phyloP scores from a whole-genome alignment of 1,139 yeast species.

The Lodderomyces metapsilosis region DNA sequence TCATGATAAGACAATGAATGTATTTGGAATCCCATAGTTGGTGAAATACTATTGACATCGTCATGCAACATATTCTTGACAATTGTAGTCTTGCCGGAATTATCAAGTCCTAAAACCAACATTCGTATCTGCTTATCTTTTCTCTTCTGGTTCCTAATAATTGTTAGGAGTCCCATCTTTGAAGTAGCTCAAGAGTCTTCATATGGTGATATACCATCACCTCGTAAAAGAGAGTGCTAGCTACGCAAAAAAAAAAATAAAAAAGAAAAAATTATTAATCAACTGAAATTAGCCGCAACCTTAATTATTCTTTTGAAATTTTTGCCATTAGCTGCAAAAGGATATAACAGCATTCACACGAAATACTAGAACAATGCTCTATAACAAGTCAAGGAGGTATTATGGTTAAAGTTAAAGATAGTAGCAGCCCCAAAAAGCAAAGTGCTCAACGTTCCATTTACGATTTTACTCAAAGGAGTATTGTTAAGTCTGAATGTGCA shows the following conservation, averaged over 20 bases:
- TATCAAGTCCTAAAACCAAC: constrained; percentile 79
- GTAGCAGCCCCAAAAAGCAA: background rate
- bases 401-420: background rate
- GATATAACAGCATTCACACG: background rate
- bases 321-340: background rate
- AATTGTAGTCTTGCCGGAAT: constrained; percentile 84
- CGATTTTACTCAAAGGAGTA: constrained; percentile 10
- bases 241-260: background rate
- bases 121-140: constrained; percentile 78
- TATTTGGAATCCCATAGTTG: constrained; percentile 57
- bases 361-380: background rate
- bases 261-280: background rate
- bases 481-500: background rate
- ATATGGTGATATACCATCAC: too few relatives aligned
- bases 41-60: constrained; percentile 37
- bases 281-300: constrained; percentile 1
- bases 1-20: constrained; percentile 34
- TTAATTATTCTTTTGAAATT: background rate
- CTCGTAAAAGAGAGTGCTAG: background rate
- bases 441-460: constrained; percentile 16
- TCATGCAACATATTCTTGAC: constrained; percentile 62
- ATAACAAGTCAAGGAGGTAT: background rate
- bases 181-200: too few relatives aligned
- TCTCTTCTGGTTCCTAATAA: constrained; percentile 76
- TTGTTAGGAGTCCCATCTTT: constrained; percentile 78